A percentile compares a stretch with the other conserved stretches of the same genome.
phyloP scores from a whole-genome alignment of 176 grass and related monocot species.

The Cymbopogon citratus region DNA sequence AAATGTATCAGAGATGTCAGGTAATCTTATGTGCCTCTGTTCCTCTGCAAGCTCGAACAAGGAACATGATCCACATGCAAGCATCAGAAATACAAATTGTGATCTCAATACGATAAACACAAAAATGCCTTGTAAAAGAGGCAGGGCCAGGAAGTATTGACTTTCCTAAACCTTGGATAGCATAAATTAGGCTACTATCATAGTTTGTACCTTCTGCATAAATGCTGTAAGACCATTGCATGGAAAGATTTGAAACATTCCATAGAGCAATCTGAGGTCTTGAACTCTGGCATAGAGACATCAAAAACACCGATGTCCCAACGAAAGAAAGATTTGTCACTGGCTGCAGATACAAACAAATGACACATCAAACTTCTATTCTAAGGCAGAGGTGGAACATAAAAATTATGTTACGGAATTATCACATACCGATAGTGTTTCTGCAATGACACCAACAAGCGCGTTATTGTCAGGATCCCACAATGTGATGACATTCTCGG shows the following conservation, averaged over 20 bases:
- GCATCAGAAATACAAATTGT: neutral
- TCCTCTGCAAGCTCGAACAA: neutral
- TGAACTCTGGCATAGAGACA: constrained; percentile 60
- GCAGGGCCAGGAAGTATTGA: neutral
- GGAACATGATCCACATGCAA: neutral
- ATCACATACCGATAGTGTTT: constrained; percentile 74
- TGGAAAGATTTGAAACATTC: constrained; percentile 70
- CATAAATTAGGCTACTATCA: neutral
- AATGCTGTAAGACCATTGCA: constrained; percentile 84
- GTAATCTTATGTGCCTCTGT: neutral
- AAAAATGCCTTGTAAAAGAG: neutral
- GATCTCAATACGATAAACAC: neutral
- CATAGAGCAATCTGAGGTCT: constrained; percentile 73
- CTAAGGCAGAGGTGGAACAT: constrained; percentile 2
- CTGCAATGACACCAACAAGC: constrained; percentile 83
- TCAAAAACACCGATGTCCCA: constrained; percentile 62
- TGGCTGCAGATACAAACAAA: constrained; percentile 49
- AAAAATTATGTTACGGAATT: neutral
- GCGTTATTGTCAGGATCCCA: constrained; percentile 88
- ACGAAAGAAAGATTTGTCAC: constrained; percentile 68
- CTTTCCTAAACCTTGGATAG: neutral
- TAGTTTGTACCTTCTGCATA: constrained; percentile 66
- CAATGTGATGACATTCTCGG: constrained; percentile 72
- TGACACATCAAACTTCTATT: neutral
- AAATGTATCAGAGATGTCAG: neutral